phyloP scores from a whole-genome alignment of 2,329 filamentous ascomycete species.

The Fonsecaea nubica region DNA sequence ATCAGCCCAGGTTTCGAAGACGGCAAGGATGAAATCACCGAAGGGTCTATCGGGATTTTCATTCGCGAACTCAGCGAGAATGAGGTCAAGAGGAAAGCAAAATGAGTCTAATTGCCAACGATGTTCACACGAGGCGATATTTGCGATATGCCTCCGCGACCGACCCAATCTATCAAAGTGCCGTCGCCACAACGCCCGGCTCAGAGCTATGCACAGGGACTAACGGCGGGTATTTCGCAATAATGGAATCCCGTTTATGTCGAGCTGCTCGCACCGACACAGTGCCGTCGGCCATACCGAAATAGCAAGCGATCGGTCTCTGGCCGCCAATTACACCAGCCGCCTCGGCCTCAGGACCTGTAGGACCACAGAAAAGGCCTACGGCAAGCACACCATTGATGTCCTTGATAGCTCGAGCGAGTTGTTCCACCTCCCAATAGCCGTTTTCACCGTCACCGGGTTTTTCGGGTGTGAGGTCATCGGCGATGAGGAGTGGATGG shows the following conservation, averaged over 20 bases:
- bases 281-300: constrained; percentile 81
- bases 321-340: constrained; percentile 73
- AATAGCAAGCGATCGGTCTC: constrained; percentile 93
- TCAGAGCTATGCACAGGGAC: constrained; percentile 33
- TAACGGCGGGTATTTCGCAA: constrained; percentile 38
- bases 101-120: constrained; percentile 60
- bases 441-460: constrained; percentile 67
- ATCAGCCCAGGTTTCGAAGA: constrained; percentile 89
- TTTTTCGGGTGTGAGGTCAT: constrained; percentile 58
- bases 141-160: constrained; percentile 1
- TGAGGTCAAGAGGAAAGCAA: constrained; percentile 84
- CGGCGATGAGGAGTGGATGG: constrained; percentile 67
- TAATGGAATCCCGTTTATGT: constrained; percentile 39
- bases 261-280: constrained; percentile 62
- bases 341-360: constrained; percentile 72
- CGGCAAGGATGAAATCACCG: constrained; percentile 75
- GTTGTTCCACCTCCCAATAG: constrained; percentile 77
- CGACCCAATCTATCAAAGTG: constrained; percentile 22
- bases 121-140: constrained; percentile 5
- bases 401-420: constrained; percentile 76
- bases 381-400: constrained; percentile 91
- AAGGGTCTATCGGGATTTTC: constrained; percentile 76
- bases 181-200: not conserved
- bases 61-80: constrained; percentile 84
- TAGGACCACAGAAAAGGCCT: constrained; percentile 84